Percentiles rank a stretch among this genome's conserved stretches.
Conservation (phyloP, 1,284 basidiomycete genomes). For the Sporisorium sorghi region DNA sequence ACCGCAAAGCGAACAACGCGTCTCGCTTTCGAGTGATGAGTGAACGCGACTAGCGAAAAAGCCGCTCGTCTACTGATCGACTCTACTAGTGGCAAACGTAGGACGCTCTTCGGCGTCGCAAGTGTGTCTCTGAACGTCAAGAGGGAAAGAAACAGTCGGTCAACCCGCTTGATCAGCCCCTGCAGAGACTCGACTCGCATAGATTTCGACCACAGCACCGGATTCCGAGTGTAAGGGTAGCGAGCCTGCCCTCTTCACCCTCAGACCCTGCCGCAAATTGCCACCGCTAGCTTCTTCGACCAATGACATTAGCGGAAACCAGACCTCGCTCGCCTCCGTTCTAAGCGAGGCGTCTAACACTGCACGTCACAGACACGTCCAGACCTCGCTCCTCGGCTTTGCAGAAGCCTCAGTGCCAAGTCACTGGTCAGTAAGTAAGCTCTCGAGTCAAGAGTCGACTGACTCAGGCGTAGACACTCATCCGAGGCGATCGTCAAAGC, state of each 20-base stretch:
- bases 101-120: slow-evolving; percentile 1
- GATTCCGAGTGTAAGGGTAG: too few species aligned
- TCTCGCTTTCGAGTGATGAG: neutral
- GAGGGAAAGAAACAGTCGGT: too few species aligned
- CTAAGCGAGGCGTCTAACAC: slow-evolving; percentile 25
- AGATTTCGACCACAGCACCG: neutral
- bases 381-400: neutral
- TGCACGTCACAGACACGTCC: slow-evolving; percentile 14
- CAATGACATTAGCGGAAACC: slow-evolving; percentile 1
- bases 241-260: neutral
- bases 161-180: too few species aligned
- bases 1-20: neutral
- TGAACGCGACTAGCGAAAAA: neutral
- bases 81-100: neutral
- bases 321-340: slow-evolving; percentile 13
- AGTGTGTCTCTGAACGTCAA: too few species aligned
- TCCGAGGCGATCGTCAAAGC: neutral
- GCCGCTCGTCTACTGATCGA: neutral
- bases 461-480: neutral
- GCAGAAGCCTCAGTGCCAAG: neutral
- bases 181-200: too few species aligned
- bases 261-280: neutral
- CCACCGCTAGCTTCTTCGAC: neutral
- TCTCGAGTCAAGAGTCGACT: too few species aligned
- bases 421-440: too few species aligned